Evolutionary conservation across 331 rosid species (phyloP).

Genomic region (Stylosanthes scabra): DNA sequence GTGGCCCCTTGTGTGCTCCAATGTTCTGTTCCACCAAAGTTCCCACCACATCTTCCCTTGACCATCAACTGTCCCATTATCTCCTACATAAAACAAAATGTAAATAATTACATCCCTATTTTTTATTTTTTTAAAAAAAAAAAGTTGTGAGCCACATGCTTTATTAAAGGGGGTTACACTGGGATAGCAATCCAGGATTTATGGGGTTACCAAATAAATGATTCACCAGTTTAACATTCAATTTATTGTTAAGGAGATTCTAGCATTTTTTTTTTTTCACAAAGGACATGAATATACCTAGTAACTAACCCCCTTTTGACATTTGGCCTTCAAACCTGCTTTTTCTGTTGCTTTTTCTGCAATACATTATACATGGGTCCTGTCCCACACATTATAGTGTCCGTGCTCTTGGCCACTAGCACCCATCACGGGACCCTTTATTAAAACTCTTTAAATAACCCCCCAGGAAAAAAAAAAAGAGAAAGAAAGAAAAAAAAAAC

Average conservation of each 20-base stretch:
- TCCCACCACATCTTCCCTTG: slow-evolving; percentile 99
- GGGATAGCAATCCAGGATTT: background rate
- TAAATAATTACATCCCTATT: background rate
- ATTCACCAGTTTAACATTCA: no score
- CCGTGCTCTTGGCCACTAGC: background rate
- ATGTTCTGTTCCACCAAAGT: slow-evolving; percentile 96
- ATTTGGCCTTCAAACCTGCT: slow-evolving; percentile 1
- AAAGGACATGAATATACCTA: slow-evolving; percentile 1
- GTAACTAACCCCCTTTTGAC: background rate
- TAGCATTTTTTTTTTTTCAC: no score
- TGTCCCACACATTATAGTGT: background rate
- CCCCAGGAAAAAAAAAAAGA: background rate
- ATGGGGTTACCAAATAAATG: background rate
- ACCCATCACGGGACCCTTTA: background rate
- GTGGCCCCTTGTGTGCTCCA: slow-evolving; percentile 90
- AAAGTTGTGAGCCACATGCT: slow-evolving; percentile 1
- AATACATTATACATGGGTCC: background rate
- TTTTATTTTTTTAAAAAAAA: background rate
- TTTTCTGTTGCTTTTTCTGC: background rate
- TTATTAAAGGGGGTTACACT: background rate
- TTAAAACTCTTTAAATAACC: background rate
- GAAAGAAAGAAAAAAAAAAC: background rate
- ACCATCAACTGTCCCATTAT: slow-evolving; percentile 92
- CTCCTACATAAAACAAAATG: slow-evolving; percentile 60
- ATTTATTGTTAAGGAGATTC: no score